Percentiles rank a stretch among this genome's conserved stretches.
These are phyloP conservation scores for Zasmidium cellare DNA, from an alignment of 2,329 filamentous ascomycete species.

Conservation along the genomic window DNA sequence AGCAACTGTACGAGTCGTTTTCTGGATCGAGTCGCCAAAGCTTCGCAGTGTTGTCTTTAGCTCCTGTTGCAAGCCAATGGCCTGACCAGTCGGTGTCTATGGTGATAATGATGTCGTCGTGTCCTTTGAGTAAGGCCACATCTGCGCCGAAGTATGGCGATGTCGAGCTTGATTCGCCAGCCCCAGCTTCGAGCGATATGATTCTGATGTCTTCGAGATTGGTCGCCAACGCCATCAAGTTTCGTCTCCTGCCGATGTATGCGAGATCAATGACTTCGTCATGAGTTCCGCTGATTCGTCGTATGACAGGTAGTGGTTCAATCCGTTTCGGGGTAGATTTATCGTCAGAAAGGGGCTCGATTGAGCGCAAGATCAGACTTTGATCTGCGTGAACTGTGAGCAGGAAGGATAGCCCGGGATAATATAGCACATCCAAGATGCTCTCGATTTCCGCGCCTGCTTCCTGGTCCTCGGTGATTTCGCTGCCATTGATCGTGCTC, in stretches of 20 bases:
- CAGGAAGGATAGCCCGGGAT: constrained; percentile 66
- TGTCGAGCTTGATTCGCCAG: constrained; percentile 20
- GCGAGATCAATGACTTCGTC: constrained; percentile 96
- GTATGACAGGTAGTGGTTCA: constrained; percentile 58
- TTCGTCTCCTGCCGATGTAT: constrained; percentile 78
- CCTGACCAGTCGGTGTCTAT: constrained; percentile 96
- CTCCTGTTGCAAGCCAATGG: constrained; percentile 91
- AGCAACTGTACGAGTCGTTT: constrained; percentile 74
- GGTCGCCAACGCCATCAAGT: constrained; percentile 83
- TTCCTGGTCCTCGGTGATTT: constrained; percentile 75
- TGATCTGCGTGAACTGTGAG: constrained; percentile 87
- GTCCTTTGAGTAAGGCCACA: constrained; percentile 79
- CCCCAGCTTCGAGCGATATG: constrained; percentile 62
- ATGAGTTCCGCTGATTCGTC: constrained; percentile 90
- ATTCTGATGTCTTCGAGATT: constrained; percentile 93
- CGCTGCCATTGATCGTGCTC: constrained; percentile 73
- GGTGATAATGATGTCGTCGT: constrained; percentile 93
- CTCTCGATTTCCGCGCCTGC: constrained; percentile 60
- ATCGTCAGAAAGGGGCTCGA: constrained; percentile 42
- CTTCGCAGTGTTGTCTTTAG: constrained; percentile 93
- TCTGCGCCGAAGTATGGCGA: constrained; percentile 80
- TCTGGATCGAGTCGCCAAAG: constrained; percentile 83
- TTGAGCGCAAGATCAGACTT: constrained; percentile 74
- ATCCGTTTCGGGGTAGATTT: constrained; percentile 13
- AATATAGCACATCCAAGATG: constrained; percentile 71